A percentile compares a stretch with the other conserved stretches of the same genome.
Evolutionary conservation across 2,329 filamentous ascomycete species (phyloP).

Genomic region (Knoxdaviesia proteae): DNA sequence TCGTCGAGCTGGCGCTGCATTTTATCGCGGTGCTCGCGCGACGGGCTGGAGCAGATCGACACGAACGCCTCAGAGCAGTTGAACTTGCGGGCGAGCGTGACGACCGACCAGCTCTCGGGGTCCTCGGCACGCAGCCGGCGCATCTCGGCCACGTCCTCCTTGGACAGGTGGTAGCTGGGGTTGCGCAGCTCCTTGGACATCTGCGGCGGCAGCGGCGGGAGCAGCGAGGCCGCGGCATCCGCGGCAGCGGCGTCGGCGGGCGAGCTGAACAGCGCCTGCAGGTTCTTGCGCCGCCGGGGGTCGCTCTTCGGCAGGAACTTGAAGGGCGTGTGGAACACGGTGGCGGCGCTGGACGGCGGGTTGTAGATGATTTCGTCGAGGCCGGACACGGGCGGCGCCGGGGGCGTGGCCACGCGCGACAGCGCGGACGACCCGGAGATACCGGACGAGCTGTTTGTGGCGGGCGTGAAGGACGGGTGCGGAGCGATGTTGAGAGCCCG

Average conservation of each 20-base stretch:
- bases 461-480: conserved; percentile 35
- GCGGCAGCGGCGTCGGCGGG: conserved; percentile 5
- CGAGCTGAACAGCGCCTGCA: conserved; percentile 20
- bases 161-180: conserved; percentile 28
- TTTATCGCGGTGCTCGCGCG: conserved; percentile 23
- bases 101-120: conserved; percentile 33
- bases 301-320: conserved; percentile 40
- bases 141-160: conserved; percentile 38
- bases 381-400: conserved; percentile 14
- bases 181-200: conserved; percentile 9
- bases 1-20: conserved; percentile 23
- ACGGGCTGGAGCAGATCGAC: conserved; percentile 32
- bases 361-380: conserved; percentile 29
- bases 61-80: conserved; percentile 35
- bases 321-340: conserved; percentile 44
- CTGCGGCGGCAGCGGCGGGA: conserved; percentile 10
- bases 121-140: conserved; percentile 30
- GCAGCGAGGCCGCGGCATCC: conserved; percentile 9
- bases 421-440: no score
- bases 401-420: conserved; percentile 11
- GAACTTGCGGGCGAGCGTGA: conserved; percentile 30
- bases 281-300: conserved; percentile 28
- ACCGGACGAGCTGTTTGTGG: conserved; percentile 1
- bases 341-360: conserved; percentile 30
- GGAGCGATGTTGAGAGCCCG: conserved; percentile 37